These are phyloP conservation scores for Suillus hirtellus DNA, from an alignment of 768 basidiomycete species.

Conservation along the genomic window DNA sequence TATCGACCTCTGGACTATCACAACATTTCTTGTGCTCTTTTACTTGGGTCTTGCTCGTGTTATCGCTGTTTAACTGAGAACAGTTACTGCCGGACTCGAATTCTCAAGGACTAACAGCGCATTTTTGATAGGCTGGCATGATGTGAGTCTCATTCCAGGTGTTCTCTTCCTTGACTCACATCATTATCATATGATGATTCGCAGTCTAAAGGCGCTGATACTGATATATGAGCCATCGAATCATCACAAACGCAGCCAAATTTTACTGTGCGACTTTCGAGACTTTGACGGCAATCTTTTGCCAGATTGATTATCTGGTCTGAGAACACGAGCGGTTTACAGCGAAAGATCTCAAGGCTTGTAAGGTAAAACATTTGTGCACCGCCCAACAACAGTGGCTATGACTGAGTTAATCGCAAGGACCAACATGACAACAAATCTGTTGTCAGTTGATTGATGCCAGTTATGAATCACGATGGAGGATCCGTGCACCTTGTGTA, in stretches of 20 bases:
- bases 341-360: neutral
- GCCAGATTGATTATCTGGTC: neutral
- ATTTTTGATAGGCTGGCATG: neutral
- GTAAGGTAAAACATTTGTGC: neutral
- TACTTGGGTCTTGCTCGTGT: neutral
- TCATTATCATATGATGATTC: neutral
- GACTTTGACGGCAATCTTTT: neutral
- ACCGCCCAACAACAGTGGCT: neutral
- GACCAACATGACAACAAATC: neutral
- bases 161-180: neutral
- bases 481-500: neutral
- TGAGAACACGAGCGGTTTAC: too few relatives aligned
- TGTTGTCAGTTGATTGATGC: neutral
- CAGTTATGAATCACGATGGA: neutral
- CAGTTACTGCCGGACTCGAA: neutral
- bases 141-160: neutral
- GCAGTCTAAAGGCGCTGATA: neutral
- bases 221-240: neutral
- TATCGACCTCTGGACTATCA: neutral
- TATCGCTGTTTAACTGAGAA: neutral
- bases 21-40: neutral
- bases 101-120: neutral
- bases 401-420: neutral
- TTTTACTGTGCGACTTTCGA: neutral
- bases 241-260: neutral